These are phyloP conservation scores for Globisporangium orthogonon DNA, from an alignment of 352 stramenopile species.

Conservation along the genomic window DNA sequence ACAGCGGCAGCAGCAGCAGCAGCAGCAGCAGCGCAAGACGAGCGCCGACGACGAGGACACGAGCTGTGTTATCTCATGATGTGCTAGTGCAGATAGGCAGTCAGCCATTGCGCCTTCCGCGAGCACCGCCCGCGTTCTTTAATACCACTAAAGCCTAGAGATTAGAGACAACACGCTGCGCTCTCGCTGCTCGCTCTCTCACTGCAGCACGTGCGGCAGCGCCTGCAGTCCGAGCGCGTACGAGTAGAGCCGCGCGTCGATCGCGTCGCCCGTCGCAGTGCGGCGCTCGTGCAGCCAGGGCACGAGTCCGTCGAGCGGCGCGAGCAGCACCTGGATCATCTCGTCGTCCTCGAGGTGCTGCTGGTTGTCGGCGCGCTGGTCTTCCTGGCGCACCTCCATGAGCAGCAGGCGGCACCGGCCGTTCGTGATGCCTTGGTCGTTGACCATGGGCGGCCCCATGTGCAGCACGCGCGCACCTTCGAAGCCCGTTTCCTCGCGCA, in stretches of 20 bases:
- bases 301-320: slow-evolving; percentile 56
- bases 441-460: slow-evolving; percentile 73
- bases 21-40: slow-evolving; percentile 17
- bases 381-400: slow-evolving; percentile 40
- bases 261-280: slow-evolving; percentile 1
- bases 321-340: slow-evolving; percentile 63
- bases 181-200: neutral
- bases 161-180: neutral
- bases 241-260: slow-evolving; percentile 11
- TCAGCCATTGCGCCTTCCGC: neutral
- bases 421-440: slow-evolving; percentile 77
- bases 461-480: slow-evolving; percentile 17
- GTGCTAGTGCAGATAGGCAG: neutral
- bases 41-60: slow-evolving; percentile 13
- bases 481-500: slow-evolving; percentile 88
- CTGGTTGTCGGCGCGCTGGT: slow-evolving; percentile 16
- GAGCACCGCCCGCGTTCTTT: too few relatives aligned
- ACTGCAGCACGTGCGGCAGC: slow-evolving; percentile 5
- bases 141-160: too few relatives aligned
- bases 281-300: slow-evolving; percentile 28
- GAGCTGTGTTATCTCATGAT: slow-evolving; percentile 22
- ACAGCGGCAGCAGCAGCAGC: slow-evolving; percentile 10
- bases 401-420: slow-evolving; percentile 61
- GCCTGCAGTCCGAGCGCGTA: slow-evolving; percentile 9
- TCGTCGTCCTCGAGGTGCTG: slow-evolving; percentile 64